Percentiles rank a stretch among this genome's conserved stretches.
Conservation (phyloP, 2,329 filamentous ascomycete genomes). For the Truncatella angustata region DNA sequence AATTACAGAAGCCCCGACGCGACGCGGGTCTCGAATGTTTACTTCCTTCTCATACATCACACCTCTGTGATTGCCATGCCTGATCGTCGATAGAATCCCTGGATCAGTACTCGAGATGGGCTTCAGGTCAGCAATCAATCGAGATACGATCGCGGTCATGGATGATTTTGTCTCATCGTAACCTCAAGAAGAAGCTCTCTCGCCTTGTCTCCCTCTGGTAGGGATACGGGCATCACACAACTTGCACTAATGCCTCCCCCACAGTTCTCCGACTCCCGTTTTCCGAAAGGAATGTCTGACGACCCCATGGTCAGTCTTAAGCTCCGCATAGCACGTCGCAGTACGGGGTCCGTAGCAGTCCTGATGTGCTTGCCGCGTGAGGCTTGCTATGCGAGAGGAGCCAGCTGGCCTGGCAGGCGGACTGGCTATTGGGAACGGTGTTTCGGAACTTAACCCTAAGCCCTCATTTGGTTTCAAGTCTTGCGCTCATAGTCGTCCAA, state of each 20-base stretch:
- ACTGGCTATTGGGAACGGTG: slow-evolving; percentile 51
- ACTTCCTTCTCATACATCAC: not conserved
- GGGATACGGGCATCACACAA: slow-evolving; percentile 31
- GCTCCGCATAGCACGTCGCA: slow-evolving; percentile 50
- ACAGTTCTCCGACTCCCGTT: slow-evolving; percentile 76
- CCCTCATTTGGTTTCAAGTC: slow-evolving; percentile 67
- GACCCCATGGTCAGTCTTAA: slow-evolving; percentile 39
- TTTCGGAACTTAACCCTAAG: slow-evolving; percentile 98
- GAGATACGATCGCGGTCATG: slow-evolving; percentile 29
- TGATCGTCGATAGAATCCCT: slow-evolving; percentile 10
- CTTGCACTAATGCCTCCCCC: slow-evolving; percentile 71
- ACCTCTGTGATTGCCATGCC: not conserved
- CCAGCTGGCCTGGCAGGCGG: slow-evolving; percentile 42
- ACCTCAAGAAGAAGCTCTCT: slow-evolving; percentile 45
- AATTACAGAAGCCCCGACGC: not conserved
- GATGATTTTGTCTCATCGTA: slow-evolving; percentile 16
- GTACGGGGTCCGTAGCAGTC: slow-evolving; percentile 59
- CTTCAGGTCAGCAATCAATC: slow-evolving; percentile 22
- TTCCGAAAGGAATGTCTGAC: slow-evolving; percentile 66
- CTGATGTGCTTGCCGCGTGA: slow-evolving; percentile 46
- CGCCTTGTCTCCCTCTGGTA: slow-evolving; percentile 29
- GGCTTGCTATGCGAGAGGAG: slow-evolving; percentile 40
- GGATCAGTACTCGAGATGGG: slow-evolving; percentile 27
- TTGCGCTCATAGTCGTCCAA: slow-evolving; percentile 72
- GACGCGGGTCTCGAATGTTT: not conserved